Evolutionary conservation across 1,139 yeast species (phyloP).

Genomic region (Tardiomyces blankii): DNA sequence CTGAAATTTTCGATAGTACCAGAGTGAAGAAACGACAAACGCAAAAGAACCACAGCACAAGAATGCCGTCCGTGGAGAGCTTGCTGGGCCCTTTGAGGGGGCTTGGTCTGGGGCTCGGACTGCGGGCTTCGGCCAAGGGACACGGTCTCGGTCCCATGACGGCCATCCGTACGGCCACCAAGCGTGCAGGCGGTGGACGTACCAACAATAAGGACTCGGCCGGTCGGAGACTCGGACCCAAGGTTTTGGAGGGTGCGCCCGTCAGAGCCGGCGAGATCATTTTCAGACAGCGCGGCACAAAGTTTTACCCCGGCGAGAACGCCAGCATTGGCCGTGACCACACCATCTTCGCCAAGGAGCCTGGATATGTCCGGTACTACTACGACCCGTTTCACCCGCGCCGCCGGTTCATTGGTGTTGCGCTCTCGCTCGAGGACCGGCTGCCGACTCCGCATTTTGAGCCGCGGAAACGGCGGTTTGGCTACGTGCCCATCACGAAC

Average conservation of each 20-base stretch:
- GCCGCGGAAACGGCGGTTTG: slow-evolving; percentile 80
- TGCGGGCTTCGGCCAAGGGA: background rate
- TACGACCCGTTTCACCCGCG: slow-evolving; percentile 95
- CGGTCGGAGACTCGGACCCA: slow-evolving; percentile 90
- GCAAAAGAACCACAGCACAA: background rate
- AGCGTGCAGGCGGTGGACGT: slow-evolving; percentile 87
- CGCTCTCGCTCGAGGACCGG: slow-evolving; percentile 48
- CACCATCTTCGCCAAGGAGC: slow-evolving; percentile 82
- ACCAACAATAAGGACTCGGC: slow-evolving; percentile 92
- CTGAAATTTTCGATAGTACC: no score
- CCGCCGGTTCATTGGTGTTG: slow-evolving; percentile 84
- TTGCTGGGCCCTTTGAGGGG: background rate
- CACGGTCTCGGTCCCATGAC: background rate
- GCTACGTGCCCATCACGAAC: slow-evolving; percentile 47
- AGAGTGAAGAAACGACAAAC: no score
- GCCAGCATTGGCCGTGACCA: slow-evolving; percentile 84
- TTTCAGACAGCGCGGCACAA: slow-evolving; percentile 95
- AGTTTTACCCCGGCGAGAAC: slow-evolving; percentile 90
- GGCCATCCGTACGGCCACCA: slow-evolving; percentile 75
- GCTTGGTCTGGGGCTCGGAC: background rate
- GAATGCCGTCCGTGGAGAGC: background rate
- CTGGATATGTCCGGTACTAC: slow-evolving; percentile 87
- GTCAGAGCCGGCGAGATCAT: slow-evolving; percentile 80
- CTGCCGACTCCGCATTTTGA: slow-evolving; percentile 86
- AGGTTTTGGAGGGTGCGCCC: slow-evolving; percentile 60